These are phyloP conservation scores for Solanum arcanum DNA, from an alignment of 257 asterid species.

Conservation along the genomic window DNA sequence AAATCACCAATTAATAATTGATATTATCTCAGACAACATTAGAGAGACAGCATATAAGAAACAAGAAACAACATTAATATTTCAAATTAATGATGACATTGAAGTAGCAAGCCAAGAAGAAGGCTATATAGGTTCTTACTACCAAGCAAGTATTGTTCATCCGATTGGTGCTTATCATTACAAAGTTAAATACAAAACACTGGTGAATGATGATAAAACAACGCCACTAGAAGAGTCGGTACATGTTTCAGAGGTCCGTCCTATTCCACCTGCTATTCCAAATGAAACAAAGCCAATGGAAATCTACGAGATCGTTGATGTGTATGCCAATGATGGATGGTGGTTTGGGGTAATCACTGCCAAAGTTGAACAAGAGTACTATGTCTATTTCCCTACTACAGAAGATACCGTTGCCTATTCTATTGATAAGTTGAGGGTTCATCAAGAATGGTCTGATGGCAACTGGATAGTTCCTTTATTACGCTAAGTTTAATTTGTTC, in stretches of 20 bases:
- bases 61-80: not conserved
- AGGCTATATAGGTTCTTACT: not conserved
- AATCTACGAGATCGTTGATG: not conserved
- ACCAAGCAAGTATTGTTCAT: not conserved
- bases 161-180: not conserved
- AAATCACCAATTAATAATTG: not conserved
- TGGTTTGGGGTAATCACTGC: not conserved
- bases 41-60: not conserved
- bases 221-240: not conserved
- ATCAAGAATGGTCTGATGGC: not conserved
- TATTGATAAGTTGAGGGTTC: not conserved
- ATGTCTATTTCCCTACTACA: not conserved
- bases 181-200: not conserved
- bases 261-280: not conserved
- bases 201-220: not conserved
- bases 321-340: not conserved
- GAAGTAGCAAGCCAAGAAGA: not conserved
- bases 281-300: not conserved
- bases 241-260: not conserved
- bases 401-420: not conserved
- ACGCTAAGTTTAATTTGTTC: not conserved
- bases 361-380: not conserved
- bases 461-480: not conserved
- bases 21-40: not conserved
- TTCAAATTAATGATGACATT: not conserved